phyloP scores from a whole-genome alignment of 768 basidiomycete species.

The Podaxis sp. region DNA sequence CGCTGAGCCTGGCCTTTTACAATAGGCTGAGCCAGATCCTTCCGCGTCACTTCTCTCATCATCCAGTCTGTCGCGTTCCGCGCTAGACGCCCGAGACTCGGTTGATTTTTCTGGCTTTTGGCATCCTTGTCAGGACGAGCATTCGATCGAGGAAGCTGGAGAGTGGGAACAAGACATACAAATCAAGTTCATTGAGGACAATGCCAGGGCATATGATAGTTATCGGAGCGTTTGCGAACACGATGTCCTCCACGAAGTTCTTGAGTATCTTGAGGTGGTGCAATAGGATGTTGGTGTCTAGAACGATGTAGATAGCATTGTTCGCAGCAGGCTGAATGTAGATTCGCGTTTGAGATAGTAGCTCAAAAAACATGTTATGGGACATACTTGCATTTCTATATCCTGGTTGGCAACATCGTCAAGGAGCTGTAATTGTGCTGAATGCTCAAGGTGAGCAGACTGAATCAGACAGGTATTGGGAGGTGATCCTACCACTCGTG shows the following conservation, averaged over 20 bases:
- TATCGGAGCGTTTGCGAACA: conserved; percentile 47
- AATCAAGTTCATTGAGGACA: conserved; percentile 78
- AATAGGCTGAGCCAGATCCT: conserved; percentile 20
- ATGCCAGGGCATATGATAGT: conserved; percentile 69
- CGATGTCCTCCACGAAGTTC: conserved; percentile 64
- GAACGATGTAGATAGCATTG: conserved; percentile 46
- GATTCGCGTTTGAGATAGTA: neutral
- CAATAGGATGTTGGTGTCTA: conserved; percentile 81
- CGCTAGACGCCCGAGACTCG: conserved; percentile 58
- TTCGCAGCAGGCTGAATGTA: conserved; percentile 6
- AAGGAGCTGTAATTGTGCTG: conserved; percentile 50
- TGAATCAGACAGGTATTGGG: conserved; percentile 12
- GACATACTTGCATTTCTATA: conserved; percentile 71
- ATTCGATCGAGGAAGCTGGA: neutral
- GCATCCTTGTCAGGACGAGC: neutral
- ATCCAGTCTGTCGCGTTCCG: conserved; percentile 72
- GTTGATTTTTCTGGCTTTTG: conserved; percentile 47
- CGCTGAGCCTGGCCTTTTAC: conserved; percentile 63
- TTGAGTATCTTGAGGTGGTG: conserved; percentile 64
- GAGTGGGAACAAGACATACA: conserved; percentile 33
- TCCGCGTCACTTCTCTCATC: conserved; percentile 56
- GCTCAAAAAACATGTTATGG: neutral
- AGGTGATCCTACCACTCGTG: neutral
- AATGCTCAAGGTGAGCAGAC: conserved; percentile 20
- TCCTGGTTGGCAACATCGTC: conserved; percentile 61